These are phyloP conservation scores for Backusella australiensis DNA, from an alignment of 192 early-diverging fungal species.

Conservation along the genomic window DNA sequence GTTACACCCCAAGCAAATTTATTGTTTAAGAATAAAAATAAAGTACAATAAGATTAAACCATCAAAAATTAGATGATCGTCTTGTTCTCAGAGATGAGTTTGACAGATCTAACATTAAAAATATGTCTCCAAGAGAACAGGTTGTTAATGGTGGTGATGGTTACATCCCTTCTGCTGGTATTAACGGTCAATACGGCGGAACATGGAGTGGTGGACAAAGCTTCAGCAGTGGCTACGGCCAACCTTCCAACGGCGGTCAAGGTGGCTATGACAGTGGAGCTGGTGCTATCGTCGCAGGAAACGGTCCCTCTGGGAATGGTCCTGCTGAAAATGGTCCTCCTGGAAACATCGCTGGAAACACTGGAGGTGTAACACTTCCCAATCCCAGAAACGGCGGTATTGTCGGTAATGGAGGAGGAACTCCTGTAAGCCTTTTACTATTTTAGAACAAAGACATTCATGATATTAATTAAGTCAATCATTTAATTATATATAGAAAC, in stretches of 20 bases:
- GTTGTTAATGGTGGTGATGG: background rate
- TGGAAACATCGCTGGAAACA: background rate
- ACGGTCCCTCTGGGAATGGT: background rate
- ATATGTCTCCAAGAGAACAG: background rate
- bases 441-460: background rate
- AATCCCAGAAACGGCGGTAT: background rate
- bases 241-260: background rate
- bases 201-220: too few relatives aligned
- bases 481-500: background rate
- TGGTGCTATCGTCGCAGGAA: background rate
- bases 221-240: too few relatives aligned
- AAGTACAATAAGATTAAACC: too few relatives aligned
- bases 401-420: background rate
- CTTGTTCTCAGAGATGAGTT: background rate
- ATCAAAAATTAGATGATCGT: background rate
- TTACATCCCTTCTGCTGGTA: background rate
- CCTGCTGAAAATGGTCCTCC: too few relatives aligned
- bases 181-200: too few relatives aligned
- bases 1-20: background rate
- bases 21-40: background rate
- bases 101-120: background rate
- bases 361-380: too few relatives aligned
- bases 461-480: background rate
- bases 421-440: background rate
- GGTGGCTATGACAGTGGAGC: background rate